Base-by-base conservation (phyloP, 2,329 filamentous ascomycete genomes). In the Furcasterigmium furcatum region DNA sequence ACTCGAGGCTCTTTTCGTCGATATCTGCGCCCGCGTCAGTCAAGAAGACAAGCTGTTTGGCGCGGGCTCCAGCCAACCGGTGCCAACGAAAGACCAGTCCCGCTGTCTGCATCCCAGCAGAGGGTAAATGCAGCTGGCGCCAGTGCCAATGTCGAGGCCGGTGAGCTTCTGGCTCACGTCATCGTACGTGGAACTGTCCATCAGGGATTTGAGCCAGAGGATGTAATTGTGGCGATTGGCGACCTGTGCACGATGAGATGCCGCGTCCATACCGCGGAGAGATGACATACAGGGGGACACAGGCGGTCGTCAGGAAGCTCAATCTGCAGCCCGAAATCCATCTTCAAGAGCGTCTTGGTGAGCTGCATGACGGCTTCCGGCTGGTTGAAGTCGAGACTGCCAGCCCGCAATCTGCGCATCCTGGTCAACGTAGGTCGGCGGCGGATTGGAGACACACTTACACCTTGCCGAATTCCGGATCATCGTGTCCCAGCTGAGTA, bases 71-170 rank as follows among this genome's bases (percentile, higher is more conserved):
- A n/a, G 3, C 14, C 4, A 38, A 74, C 73, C 69, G 6, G 86
- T 90, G 2, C 80, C 87, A 25, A 84, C 63, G 52, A 91, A 91
- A 2, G 67, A 74, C 91, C 91, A 97, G 4, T 79, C 74, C 1
- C 88, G 77, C 48, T 86, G 79, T 1, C 73, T 65, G 55, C 87
- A 88, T 18, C 84, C 89, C 1, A 99, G 75, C 2, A 97, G 77
- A 3, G 91, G 87, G 60, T 97, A 99, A 55, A 99, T 95, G 56
- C 86, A 86, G 55, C 89, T 95, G 14, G 92, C 88, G 2, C 94
- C 94, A 1, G 91, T 95, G 34, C 94, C 94, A 50, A 96, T 85
- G 54, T 96, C 91, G 3, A 96, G 67, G 0, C 92, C 91, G 1
- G 77, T 62, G 3, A 90, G 72, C 35, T 74, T 67, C n/a, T 78